These are phyloP conservation scores for Citrus australasica DNA, from an alignment of 345 rosid genomes.

Conservation along the genomic window DNA sequence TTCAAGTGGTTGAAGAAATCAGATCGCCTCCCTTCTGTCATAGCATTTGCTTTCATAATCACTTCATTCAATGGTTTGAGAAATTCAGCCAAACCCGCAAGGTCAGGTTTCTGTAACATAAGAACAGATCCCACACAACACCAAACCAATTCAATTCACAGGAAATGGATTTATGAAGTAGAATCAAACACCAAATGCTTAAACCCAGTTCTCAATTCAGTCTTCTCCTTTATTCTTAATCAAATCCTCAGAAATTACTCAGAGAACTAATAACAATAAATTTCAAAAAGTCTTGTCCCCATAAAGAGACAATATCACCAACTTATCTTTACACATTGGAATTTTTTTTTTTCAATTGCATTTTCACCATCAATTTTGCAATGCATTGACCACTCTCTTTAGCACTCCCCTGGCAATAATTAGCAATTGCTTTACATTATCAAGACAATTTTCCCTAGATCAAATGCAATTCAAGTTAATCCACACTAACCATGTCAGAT, in stretches of 20 bases:
- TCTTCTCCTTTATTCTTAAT: neutral
- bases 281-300: neutral
- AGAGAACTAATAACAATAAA: neutral
- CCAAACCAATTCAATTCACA: neutral
- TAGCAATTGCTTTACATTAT: neutral
- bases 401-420: neutral
- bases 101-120: slow-evolving; percentile 69
- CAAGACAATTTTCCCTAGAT: neutral
- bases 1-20: slow-evolving; percentile 92
- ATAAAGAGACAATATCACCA: no score
- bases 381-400: neutral
- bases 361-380: neutral
- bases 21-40: slow-evolving; percentile 81
- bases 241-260: neutral
- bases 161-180: neutral
- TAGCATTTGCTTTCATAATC: slow-evolving; percentile 62
- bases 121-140: slow-evolving; percentile 11
- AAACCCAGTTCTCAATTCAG: neutral
- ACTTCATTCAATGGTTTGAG: slow-evolving; percentile 83
- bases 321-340: neutral
- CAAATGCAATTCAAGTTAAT: neutral
- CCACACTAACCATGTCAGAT: neutral
- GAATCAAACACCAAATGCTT: neutral
- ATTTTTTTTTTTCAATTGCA: neutral
- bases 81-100: slow-evolving; percentile 68